Conservation (phyloP, 192 early-diverging fungal genomes). For the Mortierella alpina region DNA sequence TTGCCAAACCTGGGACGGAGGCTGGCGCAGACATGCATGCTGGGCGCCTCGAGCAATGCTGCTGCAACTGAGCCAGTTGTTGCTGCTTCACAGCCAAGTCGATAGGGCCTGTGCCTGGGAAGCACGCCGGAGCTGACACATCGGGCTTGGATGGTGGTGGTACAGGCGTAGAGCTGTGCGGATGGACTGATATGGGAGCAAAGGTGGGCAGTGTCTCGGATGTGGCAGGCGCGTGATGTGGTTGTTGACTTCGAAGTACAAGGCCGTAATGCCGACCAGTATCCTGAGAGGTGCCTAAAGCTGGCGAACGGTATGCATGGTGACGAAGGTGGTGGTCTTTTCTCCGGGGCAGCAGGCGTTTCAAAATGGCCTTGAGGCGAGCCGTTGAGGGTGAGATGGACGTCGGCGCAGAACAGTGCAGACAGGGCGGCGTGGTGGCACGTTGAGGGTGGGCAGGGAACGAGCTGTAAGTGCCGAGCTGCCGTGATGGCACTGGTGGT, state of each 20-base stretch:
- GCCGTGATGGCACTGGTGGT: neutral
- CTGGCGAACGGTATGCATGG: neutral
- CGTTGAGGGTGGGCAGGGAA: neutral
- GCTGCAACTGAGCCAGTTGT: slow-evolving; percentile 30
- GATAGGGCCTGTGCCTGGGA: slow-evolving; percentile 25
- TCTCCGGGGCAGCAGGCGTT: slow-evolving; percentile 15
- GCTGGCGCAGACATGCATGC: neutral
- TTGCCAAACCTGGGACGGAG: neutral
- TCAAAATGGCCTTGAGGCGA: slow-evolving; percentile 24
- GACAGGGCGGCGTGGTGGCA: neutral
- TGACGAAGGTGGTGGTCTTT: neutral
- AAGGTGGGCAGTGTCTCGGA: too few relatives aligned
- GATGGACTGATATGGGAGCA: neutral
- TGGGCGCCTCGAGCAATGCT: neutral
- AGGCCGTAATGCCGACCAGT: too few relatives aligned
- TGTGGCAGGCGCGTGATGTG: too few relatives aligned
- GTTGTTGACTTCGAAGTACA: too few relatives aligned
- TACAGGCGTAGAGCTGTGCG: neutral
- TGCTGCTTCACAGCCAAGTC: slow-evolving; percentile 27
- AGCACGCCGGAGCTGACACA: slow-evolving; percentile 32
- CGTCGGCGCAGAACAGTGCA: neutral
- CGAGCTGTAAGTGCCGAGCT: neutral
- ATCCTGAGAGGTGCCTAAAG: neutral
- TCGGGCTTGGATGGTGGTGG: neutral
- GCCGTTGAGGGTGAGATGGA: neutral